phyloP scores from a whole-genome alignment of 2,329 filamentous ascomycete genomes.

The Penicillium decumbens region DNA sequence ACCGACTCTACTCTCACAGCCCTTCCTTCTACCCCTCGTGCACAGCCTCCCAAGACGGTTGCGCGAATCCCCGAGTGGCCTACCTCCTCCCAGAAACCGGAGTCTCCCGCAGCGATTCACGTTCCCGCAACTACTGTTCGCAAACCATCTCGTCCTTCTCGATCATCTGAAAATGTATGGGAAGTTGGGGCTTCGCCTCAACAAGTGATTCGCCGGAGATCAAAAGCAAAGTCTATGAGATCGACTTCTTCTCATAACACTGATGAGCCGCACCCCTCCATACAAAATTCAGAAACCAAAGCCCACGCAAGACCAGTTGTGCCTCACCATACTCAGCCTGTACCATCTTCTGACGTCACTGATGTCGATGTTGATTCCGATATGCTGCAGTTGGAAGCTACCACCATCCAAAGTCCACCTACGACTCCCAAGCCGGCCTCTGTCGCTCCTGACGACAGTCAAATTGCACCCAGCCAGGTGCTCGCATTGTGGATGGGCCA shows the following conservation, averaged over 20 bases:
- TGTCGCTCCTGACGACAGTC: conserved; percentile 12
- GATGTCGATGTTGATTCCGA: conserved; percentile 13
- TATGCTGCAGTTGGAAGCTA: conserved; percentile 8
- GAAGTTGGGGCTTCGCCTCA: conserved; percentile 37
- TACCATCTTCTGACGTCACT: conserved; percentile 15
- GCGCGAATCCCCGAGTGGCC: conserved; percentile 15
- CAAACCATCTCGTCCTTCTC: conserved; percentile 22
- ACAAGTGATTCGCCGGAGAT: conserved; percentile 17
- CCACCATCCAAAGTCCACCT: conserved; percentile 11
- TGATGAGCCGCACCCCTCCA: conserved; percentile 3
- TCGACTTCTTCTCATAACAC: conserved; percentile 5
- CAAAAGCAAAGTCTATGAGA: conserved; percentile 11
- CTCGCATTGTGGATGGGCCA: conserved; percentile 56
- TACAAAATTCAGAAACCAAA: conserved; percentile 7
- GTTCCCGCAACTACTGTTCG: conserved; percentile 16
- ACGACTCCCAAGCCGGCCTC: conserved; percentile 11
- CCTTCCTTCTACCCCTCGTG: conserved; percentile 26
- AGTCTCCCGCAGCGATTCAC: conserved; percentile 12
- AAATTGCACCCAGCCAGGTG: conserved; percentile 50
- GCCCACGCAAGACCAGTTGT: conserved; percentile 4
- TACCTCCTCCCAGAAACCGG: conserved; percentile 7
- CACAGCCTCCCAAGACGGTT: conserved; percentile 15
- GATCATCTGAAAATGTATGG: conserved; percentile 31
- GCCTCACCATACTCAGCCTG: conserved; percentile 8
- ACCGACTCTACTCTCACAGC: conserved; percentile 29